These are phyloP conservation scores for Eucalyptus cloeziana DNA, from an alignment of 345 rosid species.

Conservation along the genomic window DNA sequence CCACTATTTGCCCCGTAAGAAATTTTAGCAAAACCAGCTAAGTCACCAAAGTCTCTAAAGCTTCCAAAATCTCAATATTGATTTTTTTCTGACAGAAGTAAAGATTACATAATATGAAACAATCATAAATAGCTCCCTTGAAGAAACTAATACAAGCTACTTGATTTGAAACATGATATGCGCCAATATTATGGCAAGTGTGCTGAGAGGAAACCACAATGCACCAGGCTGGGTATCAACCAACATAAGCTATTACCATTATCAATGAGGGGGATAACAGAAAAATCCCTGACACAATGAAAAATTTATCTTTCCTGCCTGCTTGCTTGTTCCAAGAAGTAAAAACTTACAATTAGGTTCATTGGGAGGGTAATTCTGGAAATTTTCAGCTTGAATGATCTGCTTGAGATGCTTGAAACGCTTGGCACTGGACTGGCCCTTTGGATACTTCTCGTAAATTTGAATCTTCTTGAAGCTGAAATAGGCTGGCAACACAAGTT, in stretches of 20 bases:
- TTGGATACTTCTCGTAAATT: conserved; percentile 68
- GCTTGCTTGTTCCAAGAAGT: neutral
- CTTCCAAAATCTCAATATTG: neutral
- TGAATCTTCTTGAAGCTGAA: conserved; percentile 73
- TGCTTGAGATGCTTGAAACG: conserved; percentile 96
- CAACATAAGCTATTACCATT: neutral
- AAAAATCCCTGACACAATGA: neutral
- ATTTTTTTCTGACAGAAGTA: neutral
- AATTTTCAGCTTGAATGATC: conserved; percentile 80
- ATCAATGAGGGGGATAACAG: neutral
- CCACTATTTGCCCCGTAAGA: neutral
- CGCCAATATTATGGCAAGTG: neutral
- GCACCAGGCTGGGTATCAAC: neutral
- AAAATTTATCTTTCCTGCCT: neutral
- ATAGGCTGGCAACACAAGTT: conserved; percentile 56
- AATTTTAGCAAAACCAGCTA: neutral
- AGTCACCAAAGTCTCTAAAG: neutral
- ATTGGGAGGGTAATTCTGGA: conserved; percentile 40
- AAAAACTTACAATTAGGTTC: conserved; percentile 44
- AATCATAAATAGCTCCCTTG: neutral
- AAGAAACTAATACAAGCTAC: neutral
- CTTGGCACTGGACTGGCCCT: conserved; percentile 72
- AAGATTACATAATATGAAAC: neutral
- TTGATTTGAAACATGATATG: neutral
- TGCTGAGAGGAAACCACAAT: neutral